Base-by-base conservation (phyloP, 1,284 basidiomycete genomes). In the Grifola frondosa region DNA sequence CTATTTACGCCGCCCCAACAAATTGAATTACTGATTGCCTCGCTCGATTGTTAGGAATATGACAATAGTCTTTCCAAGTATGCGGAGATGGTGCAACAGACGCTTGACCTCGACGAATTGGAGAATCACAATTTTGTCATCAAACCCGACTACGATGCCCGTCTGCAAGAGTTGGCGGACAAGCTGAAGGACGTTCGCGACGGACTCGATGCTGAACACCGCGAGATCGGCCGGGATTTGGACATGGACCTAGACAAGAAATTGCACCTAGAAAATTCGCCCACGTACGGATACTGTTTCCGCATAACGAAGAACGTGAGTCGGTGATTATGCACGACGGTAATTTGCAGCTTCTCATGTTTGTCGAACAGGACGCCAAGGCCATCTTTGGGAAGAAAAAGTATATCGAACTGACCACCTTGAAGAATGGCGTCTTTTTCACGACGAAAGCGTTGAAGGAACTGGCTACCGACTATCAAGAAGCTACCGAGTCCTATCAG, bases 171-270 rank as follows among this genome's bases (percentile, higher is more conserved):
- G 37, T 72, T 95, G 30, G 81, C 87, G 6, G 73, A 81, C 22
- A 78, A 84, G 56, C 71, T 99, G 9, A 69, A 53, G 17, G 56
- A 48, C 71, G 70, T 84, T 0, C 81, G 91, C 28, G 91, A 96
- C 60, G 80, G 81, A 1, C 69, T 99, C 13, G 92, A 99, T 55
- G 74, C 76, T 6, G 92, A 97, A 63, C 96, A 98, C 62, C 70
- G 73, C 12, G 60, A 73, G 3, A 86, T 85, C 0, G 90, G 88
- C 6, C 67, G 73, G 6, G 88, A 93, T 39, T 74, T 98, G 2
- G 78, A 75, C 4, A 61, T 99, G n/a, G 93, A 96, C 25, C 78
- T 92, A 1, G 91, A 97, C 61, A 97, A 97, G 71, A 98, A 98
- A 69, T 71, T 99, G 15, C 95, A 98, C 66, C 73, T 99, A 24